Conservation (phyloP, 495 filamentous ascomycete genomes). For the Neurospora sp. region DNA sequence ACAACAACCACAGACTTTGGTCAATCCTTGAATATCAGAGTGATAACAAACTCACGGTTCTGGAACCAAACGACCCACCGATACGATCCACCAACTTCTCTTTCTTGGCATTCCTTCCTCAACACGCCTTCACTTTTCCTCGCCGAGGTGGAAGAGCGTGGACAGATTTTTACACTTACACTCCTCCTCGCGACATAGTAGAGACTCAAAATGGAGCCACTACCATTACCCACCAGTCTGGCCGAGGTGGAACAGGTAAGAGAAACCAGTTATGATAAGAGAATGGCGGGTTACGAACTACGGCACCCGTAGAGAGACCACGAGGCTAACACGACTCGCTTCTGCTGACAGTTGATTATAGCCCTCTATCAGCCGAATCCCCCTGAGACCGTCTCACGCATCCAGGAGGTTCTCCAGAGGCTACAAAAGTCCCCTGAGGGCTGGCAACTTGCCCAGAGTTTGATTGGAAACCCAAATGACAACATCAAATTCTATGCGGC, state of each 20-base stretch:
- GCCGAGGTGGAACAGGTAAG: slow-evolving; percentile 33
- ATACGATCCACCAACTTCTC: neutral
- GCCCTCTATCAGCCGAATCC: slow-evolving; percentile 64
- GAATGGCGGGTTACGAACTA: neutral
- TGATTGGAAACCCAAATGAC: slow-evolving; percentile 53
- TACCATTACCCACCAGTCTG: slow-evolving; percentile 26
- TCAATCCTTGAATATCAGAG: neutral
- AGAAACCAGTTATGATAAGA: neutral
- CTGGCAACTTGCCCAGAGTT: slow-evolving; percentile 72
- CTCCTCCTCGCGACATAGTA: neutral
- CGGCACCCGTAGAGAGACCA: neutral
- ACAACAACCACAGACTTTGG: neutral
- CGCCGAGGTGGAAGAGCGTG: neutral
- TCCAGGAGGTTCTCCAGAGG: slow-evolving; percentile 65
- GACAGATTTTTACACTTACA: neutral
- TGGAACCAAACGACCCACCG: neutral
- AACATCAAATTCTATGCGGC: slow-evolving; percentile 90
- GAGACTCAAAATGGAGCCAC: slow-evolving; percentile 14
- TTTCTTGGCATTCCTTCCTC: neutral
- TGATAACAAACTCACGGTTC: neutral
- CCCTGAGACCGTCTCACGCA: slow-evolving; percentile 48
- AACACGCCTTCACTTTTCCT: neutral
- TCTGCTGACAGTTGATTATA: slow-evolving; percentile 40
- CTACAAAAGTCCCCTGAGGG: slow-evolving; percentile 70
- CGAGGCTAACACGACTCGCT: slow-evolving; percentile 6